Conservation (phyloP, 2,329 filamentous ascomycete species). For the Cladosporium cucumerinum region DNA sequence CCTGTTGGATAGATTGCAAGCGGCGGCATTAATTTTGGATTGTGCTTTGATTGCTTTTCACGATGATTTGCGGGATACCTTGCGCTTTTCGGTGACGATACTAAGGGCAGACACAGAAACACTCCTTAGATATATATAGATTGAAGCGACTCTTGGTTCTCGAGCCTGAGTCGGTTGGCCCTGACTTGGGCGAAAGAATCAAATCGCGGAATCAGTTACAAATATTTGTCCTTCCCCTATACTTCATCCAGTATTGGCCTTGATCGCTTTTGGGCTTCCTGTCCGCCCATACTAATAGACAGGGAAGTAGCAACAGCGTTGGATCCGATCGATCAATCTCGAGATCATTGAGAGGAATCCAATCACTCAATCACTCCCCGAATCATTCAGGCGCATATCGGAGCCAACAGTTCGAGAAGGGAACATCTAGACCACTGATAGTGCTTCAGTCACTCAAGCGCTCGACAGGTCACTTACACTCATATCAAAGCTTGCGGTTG, state of each 20-base stretch:
- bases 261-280: too few relatives aligned
- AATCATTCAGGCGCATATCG: not conserved
- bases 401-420: not conserved
- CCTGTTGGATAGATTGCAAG: constrained; percentile 7
- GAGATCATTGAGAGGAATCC: too few relatives aligned
- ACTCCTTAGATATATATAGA: not conserved
- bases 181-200: not conserved
- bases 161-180: not conserved
- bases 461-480: not conserved
- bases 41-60: not conserved
- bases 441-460: too few relatives aligned
- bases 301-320: too few relatives aligned
- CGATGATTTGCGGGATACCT: not conserved
- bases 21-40: constrained; percentile 8
- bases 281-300: too few relatives aligned
- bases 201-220: not conserved
- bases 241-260: too few relatives aligned
- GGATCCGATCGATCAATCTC: not conserved
- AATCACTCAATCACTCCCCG: not conserved
- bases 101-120: not conserved
- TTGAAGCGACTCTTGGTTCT: not conserved
- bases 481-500: not conserved
- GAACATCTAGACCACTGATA: not conserved
- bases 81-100: not conserved
- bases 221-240: not conserved